A percentile compares a stretch with the other conserved stretches of the same genome.
Evolutionary conservation across 805 yeast genomes (phyloP).

Genomic region (Ogataea ganodermae): DNA sequence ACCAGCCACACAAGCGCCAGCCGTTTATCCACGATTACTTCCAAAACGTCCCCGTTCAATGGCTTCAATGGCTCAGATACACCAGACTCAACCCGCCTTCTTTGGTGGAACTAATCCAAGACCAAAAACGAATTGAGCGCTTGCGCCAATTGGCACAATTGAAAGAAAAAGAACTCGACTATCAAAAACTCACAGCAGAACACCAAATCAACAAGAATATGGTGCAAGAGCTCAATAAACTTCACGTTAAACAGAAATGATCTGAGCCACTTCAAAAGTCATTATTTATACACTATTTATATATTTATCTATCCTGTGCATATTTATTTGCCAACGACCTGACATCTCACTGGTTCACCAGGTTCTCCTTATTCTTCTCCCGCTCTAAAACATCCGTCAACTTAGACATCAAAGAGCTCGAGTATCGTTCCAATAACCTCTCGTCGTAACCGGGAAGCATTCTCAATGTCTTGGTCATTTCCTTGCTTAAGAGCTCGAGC

Average conservation of each 20-base stretch:
- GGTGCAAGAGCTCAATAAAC: conserved; percentile 26
- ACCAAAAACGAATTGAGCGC: conserved; percentile 54
- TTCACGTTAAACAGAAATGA: conserved; percentile 11
- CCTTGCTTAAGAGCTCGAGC: conserved; percentile 9
- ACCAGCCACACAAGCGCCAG: conserved; percentile 53
- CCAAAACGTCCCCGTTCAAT: conserved; percentile 62
- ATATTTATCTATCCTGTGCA: conserved; percentile 6
- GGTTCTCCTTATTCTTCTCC: conserved; percentile 20
- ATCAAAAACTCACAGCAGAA: conserved; percentile 20
- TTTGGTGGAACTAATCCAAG: conserved; percentile 59
- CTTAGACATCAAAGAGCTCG: conserved; percentile 14
- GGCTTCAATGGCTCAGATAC: conserved; percentile 80
- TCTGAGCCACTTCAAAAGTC: background rate
- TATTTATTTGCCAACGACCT: background rate
- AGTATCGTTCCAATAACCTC: conserved; percentile 17
- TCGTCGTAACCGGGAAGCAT: conserved; percentile 25
- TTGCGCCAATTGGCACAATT: conserved; percentile 52
- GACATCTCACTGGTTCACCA: conserved; percentile 10
- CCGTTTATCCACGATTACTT: conserved; percentile 59
- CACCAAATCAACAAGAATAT: conserved; percentile 24
- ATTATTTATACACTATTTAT: conserved; percentile 9
- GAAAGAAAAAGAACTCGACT: conserved; percentile 44
- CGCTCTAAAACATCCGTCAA: conserved; percentile 6
- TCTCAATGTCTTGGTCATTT: conserved; percentile 19
- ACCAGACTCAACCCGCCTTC: conserved; percentile 63